A percentile compares a stretch with the other conserved stretches of the same genome.
These are phyloP conservation scores for Sarocladium strictum DNA, from an alignment of 2,329 filamentous ascomycete genomes.

Conservation along the genomic window DNA sequence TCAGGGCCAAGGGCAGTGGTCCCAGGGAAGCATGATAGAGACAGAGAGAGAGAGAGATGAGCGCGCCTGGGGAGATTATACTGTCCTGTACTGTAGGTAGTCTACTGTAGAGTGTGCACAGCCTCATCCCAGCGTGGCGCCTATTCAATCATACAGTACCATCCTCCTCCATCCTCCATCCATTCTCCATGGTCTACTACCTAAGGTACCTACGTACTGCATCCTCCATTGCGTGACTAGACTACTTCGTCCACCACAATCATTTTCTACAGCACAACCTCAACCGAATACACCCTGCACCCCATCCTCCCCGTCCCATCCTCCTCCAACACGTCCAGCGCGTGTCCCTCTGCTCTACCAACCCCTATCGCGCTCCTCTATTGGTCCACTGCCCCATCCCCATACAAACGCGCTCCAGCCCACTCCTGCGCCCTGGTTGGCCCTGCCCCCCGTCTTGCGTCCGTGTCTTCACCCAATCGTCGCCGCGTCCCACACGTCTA, in stretches of 20 bases:
- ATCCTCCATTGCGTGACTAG: too few relatives aligned
- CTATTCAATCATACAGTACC: too few relatives aligned
- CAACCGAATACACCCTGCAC: too few relatives aligned
- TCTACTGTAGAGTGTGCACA: not conserved
- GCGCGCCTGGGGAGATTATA: not conserved
- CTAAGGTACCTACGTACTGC: too few relatives aligned
- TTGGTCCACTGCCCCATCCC: not conserved
- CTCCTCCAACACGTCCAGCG: too few relatives aligned
- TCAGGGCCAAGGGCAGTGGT: too few relatives aligned
- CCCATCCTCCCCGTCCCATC: too few relatives aligned
- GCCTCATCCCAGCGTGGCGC: slow-evolving; percentile 4
- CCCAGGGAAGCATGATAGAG: not conserved
- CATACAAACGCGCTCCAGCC: not conserved
- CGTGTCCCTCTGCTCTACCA: not conserved
- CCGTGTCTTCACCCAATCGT: not conserved
- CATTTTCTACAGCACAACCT: too few relatives aligned
- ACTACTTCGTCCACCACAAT: too few relatives aligned
- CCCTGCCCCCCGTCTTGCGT: not conserved
- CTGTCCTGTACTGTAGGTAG: too few relatives aligned
- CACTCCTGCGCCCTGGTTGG: not conserved
- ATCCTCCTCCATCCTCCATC: too few relatives aligned
- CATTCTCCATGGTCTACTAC: not conserved
- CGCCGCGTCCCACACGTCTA: not conserved
- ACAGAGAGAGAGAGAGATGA: too few relatives aligned
- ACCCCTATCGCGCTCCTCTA: not conserved